A percentile compares a stretch with the other conserved stretches of the same genome.
Conservation (phyloP, 345 rosid species). For the Barbarea vulgaris region DNA sequence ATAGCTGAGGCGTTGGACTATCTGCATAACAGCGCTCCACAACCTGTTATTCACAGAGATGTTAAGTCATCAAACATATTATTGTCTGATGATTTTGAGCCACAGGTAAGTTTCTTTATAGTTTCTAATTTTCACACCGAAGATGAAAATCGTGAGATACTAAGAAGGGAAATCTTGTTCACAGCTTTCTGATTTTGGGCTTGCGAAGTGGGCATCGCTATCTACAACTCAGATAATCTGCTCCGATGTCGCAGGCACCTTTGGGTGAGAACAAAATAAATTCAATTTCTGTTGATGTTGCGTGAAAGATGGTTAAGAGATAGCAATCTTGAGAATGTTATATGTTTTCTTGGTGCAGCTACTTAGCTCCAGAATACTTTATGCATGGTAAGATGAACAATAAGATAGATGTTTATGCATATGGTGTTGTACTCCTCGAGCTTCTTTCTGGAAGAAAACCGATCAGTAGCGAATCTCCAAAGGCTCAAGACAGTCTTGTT, state of each 20-base stretch:
- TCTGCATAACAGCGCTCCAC: conserved; percentile 63
- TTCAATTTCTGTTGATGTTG: neutral
- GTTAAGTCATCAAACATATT: conserved; percentile 95
- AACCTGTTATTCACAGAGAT: conserved; percentile 84
- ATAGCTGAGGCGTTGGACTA: conserved; percentile 89
- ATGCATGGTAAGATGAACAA: conserved; percentile 87
- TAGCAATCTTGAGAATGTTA: neutral
- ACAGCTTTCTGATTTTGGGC: conserved; percentile 97
- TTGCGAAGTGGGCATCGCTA: conserved; percentile 68
- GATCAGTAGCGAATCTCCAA: conserved; percentile 54
- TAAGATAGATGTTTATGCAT: conserved; percentile 91
- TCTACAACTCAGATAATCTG: conserved; percentile 66
- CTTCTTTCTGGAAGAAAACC: conserved; percentile 94
- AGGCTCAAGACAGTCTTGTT: conserved; percentile 84
- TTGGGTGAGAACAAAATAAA: conserved; percentile 64
- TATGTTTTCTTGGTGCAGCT: conserved; percentile 51
- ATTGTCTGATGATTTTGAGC: conserved; percentile 83
- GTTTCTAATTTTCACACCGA: neutral
- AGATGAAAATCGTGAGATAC: neutral
- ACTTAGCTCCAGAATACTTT: conserved; percentile 98
- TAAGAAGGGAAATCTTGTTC: conserved; percentile 24
- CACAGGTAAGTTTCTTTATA: conserved; percentile 58
- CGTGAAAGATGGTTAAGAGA: conserved; percentile 46
- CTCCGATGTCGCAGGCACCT: conserved; percentile 89
- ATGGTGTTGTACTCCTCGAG: conserved; percentile 97